A percentile compares a stretch with the other conserved stretches of the same genome.
Conservation (phyloP, 306 rosid genomes). For the Vigna trinervia region DNA sequence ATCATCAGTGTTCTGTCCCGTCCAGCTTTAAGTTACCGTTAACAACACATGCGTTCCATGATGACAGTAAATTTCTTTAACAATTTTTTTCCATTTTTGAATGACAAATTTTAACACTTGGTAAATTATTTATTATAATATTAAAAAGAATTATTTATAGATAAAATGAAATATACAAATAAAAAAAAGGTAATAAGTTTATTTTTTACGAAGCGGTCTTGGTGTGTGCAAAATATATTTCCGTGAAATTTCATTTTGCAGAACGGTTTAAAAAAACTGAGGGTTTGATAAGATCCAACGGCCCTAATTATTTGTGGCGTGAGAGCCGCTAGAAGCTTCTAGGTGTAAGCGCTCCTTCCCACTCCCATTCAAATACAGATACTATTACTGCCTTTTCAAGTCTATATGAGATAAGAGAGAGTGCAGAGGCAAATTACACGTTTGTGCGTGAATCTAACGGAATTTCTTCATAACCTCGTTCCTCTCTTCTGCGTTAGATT, state of each 20-base stretch:
- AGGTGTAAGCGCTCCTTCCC: not conserved
- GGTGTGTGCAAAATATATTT: not conserved
- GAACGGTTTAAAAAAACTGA: not conserved
- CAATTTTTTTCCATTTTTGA: no score
- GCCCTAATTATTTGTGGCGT: not conserved
- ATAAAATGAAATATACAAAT: no score
- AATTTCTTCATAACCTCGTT: not conserved
- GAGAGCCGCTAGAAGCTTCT: not conserved
- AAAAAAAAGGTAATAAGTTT: no score
- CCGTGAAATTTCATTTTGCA: not conserved
- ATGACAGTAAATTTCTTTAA: no score
- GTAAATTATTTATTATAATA: no score
- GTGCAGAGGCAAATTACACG: conserved; percentile 37
- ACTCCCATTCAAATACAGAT: not conserved
- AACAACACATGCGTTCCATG: no score
- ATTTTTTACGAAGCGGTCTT: not conserved
- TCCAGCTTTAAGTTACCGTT: not conserved
- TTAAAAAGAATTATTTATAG: no score
- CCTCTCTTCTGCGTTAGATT: conserved; percentile 35
- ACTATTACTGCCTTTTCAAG: no score
- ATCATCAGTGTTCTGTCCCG: not conserved
- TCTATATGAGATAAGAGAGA: not conserved
- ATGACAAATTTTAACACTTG: not conserved
- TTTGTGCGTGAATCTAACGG: conserved; percentile 42
- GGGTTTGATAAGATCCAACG: not conserved